Evolutionary conservation across 2,329 filamentous ascomycete genomes (phyloP).

Genomic region (Fusarium heterosporum): DNA sequence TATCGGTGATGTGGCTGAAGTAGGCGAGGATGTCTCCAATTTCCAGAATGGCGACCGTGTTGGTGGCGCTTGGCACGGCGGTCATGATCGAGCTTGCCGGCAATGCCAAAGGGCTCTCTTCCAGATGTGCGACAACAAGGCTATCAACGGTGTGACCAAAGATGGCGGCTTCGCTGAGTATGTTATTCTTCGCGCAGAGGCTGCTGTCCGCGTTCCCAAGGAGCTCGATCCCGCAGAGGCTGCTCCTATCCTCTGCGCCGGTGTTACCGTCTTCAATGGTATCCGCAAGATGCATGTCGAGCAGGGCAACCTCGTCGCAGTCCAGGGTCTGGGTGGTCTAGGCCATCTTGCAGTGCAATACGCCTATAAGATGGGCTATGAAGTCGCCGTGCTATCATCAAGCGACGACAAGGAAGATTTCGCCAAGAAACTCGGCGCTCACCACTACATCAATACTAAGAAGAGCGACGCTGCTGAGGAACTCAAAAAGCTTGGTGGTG

Average conservation of each 20-base stretch:
- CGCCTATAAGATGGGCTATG: conserved; percentile 80
- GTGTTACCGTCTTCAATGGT: conserved; percentile 72
- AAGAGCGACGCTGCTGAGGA: conserved; percentile 61
- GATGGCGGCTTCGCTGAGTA: conserved; percentile 79
- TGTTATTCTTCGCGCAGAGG: conserved; percentile 69
- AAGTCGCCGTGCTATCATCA: conserved; percentile 75
- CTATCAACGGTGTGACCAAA: conserved; percentile 72
- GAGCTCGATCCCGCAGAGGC: conserved; percentile 64
- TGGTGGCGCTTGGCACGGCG: conserved; percentile 63
- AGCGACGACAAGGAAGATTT: conserved; percentile 76
- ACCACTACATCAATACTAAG: conserved; percentile 63
- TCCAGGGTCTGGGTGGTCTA: conserved; percentile 79
- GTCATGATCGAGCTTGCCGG: conserved; percentile 71
- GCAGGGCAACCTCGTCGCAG: conserved; percentile 64
- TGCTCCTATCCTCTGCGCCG: conserved; percentile 73
- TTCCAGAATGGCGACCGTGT: conserved; percentile 75
- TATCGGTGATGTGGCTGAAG: conserved; percentile 73
- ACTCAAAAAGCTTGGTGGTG: conserved; percentile 69
- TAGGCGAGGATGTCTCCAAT: conserved; percentile 67
- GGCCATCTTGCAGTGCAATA: conserved; percentile 84
- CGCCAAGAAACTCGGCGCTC: conserved; percentile 61
- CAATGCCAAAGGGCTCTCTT: conserved; percentile 72
- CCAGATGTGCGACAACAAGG: conserved; percentile 74
- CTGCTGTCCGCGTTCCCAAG: conserved; percentile 66
- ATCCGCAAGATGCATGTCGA: conserved; percentile 66